These are phyloP conservation scores for Schizosaccharomyces octosporus DNA, from an alignment of 805 yeast genomes.

Conservation along the genomic window DNA sequence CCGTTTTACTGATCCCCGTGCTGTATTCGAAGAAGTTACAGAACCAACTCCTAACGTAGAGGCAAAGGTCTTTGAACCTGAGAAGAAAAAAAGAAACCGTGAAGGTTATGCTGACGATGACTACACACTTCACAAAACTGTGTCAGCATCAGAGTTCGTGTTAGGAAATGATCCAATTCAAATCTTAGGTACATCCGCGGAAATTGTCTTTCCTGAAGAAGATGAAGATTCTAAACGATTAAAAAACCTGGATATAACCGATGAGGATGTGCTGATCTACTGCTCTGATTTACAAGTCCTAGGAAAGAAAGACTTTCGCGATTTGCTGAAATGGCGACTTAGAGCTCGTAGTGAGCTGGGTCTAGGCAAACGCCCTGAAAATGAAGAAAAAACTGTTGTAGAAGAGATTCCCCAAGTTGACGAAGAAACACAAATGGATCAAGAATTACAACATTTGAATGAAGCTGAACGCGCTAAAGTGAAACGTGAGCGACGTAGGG, in stretches of 20 bases:
- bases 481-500: slow-evolving; percentile 61
- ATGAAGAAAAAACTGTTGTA: slow-evolving; percentile 25
- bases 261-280: slow-evolving; percentile 56
- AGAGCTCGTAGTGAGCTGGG: slow-evolving; percentile 60
- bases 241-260: slow-evolving; percentile 49
- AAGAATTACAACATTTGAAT: slow-evolving; percentile 51
- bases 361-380: slow-evolving; percentile 23
- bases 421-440: slow-evolving; percentile 74
- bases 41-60: slow-evolving; percentile 38
- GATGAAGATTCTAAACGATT: slow-evolving; percentile 40
- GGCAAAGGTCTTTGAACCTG: slow-evolving; percentile 86
- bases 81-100: slow-evolving; percentile 68
- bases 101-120: slow-evolving; percentile 95
- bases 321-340: slow-evolving; percentile 66
- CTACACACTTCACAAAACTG: slow-evolving; percentile 40
- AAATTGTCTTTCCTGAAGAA: slow-evolving; percentile 22
- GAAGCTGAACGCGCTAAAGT: slow-evolving; percentile 42
- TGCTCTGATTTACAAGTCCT: slow-evolving; percentile 77
- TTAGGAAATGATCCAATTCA: slow-evolving; percentile 63
- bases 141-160: slow-evolving; percentile 59
- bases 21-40: slow-evolving; percentile 77
- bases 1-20: slow-evolving; percentile 67
- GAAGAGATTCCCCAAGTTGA: slow-evolving; percentile 14
- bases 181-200: slow-evolving; percentile 47
- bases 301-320: slow-evolving; percentile 81